phyloP scores from a whole-genome alignment of 225 moss, liverwort and hornwort species.

The Physcomitrium patens region DNA sequence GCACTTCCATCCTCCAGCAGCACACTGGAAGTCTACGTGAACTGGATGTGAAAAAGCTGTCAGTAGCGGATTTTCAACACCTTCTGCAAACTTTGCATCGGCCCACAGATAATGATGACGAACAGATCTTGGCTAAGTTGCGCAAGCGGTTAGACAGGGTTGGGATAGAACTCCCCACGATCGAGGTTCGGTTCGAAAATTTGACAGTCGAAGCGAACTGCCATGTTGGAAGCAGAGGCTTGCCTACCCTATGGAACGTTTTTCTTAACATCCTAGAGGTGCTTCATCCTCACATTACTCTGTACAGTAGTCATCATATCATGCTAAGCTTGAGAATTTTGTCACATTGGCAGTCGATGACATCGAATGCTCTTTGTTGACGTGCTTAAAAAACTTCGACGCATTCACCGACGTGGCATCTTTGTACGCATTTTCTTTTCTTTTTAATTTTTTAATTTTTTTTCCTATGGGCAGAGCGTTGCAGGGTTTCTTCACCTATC shows the following conservation, averaged over 20 bases:
- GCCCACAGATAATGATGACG: slow-evolving; percentile 39
- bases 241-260: slow-evolving; percentile 65
- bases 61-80: slow-evolving; percentile 43
- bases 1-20: slow-evolving; percentile 68
- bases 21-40: slow-evolving; percentile 47
- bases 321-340: too few species aligned
- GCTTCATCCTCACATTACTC: neutral
- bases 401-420: neutral
- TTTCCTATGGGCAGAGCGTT: neutral
- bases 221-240: slow-evolving; percentile 53
- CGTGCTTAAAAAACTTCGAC: neutral
- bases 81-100: slow-evolving; percentile 51
- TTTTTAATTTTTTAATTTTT: neutral
- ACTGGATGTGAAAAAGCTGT: slow-evolving; percentile 52
- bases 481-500: slow-evolving; percentile 33
- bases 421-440: too few species aligned
- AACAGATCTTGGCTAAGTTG: slow-evolving; percentile 45
- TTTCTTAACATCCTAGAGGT: slow-evolving; percentile 57
- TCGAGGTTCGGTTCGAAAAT: slow-evolving; percentile 71
- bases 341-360: too few species aligned
- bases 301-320: neutral
- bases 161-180: slow-evolving; percentile 66
- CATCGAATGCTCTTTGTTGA: neutral
- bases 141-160: slow-evolving; percentile 57
- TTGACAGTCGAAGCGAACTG: slow-evolving; percentile 58